Base-by-base conservation (phyloP, 306 rosid species). In the Betula pendula region DNA sequence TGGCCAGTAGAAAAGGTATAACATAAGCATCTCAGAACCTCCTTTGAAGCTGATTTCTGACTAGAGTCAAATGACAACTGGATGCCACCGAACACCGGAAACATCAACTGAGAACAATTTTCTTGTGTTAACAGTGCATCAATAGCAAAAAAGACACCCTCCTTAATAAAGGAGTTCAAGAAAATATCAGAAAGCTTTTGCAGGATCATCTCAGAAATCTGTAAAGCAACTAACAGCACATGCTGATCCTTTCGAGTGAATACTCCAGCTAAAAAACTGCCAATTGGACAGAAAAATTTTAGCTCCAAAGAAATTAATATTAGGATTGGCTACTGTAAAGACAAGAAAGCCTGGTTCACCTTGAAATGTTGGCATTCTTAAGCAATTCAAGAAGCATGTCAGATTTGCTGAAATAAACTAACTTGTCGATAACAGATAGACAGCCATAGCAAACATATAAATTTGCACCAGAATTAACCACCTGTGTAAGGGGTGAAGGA, bases 181-280 rank as follows among this genome's bases (percentile, higher is more conserved):
- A 96, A 91, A 76, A 40, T 43, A 87, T 87, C 84, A 70, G 94
- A 87, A 79, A 85, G 91, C 77, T 88, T 93, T 40, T 84, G 90
- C 79, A 93, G 93, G 84, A 93, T 85, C 76, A 91, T 87, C 83
- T 96, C 98, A 71, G 93, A 79, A 77, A 90, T 91, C 71, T 79
- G 90, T 72, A 96, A 86, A 71, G 94, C 90, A 79, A 91, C 80
- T 77, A 96, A 81, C 82, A 89, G 83, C 83, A 96, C 85, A 83
- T 96, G 99, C 20, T 80, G 90, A 83, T 96, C 99, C 92, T 92
- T 96, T 80, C 97, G 89, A 76, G 97, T 87, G 79, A 93, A 93
- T 22, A 89, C 94, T 71, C 99, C 98, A 71, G 94, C 97, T 76
- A 96, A 77, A 88, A 96, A 92, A 79, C 99, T 96, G 96, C 72